phyloP scores from a whole-genome alignment of 257 asterid species.

The Przewalskia tangutica region DNA sequence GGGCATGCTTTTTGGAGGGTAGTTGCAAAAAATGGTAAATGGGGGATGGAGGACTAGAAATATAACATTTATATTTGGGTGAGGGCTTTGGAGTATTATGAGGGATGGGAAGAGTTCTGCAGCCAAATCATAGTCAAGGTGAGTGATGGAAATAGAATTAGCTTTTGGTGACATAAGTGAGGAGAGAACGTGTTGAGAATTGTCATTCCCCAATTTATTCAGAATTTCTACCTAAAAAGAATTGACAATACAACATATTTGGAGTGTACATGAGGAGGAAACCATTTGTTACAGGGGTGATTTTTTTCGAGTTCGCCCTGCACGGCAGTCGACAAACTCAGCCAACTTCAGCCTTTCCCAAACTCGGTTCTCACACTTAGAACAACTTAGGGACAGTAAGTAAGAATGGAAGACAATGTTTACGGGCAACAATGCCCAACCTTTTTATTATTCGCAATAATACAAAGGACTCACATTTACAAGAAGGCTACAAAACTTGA shows the following conservation, averaged over 20 bases:
- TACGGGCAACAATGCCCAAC: no score
- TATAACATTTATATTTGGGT: neutral
- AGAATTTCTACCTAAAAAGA: neutral
- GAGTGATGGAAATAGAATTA: neutral
- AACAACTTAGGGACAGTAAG: no score
- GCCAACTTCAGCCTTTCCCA: no score
- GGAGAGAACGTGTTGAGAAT: neutral
- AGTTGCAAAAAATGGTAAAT: neutral
- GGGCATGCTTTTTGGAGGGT: neutral
- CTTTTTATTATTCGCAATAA: no score
- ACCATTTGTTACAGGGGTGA: no score
- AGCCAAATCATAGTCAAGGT: neutral
- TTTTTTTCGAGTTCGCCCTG: no score
- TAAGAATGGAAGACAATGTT: no score
- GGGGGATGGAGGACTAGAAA: neutral
- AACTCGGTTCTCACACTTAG: no score
- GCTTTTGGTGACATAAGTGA: neutral
- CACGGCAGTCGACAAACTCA: no score
- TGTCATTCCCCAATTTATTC: neutral
- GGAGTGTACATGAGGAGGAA: no score
- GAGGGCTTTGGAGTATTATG: neutral
- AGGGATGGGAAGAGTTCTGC: neutral
- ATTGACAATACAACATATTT: neutral
- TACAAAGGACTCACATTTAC: no score
- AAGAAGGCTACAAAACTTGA: no score